Base-by-base conservation (phyloP, 768 basidiomycete genomes). In the Stropharia rugosoannulata region DNA sequence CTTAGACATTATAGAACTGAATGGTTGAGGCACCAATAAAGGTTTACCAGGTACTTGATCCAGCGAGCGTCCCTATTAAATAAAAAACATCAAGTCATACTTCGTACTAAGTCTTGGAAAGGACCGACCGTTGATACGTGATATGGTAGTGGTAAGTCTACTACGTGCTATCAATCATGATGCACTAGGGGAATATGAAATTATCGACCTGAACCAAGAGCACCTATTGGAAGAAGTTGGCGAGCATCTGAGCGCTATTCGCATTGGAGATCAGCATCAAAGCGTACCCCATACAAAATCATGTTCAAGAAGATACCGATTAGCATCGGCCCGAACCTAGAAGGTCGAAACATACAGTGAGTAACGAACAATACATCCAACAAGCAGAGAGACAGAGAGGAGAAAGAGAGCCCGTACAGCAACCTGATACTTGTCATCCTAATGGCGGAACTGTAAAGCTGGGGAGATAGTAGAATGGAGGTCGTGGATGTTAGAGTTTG, bases 271-370 rank as follows among this genome's bases (percentile, higher is more conserved):
- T 32, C 29, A 32, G 6, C 29, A 32, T 32, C 9, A 32, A 32
- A 32, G 29, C 70, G 55, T 57, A 79, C 79, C 58, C 79, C 79
- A 57, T 75, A 80, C 36, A 80, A 69, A 58, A 80, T 73, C 67
- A 76, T 73, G 55, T 79, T 78, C 37, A 73, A 59, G 55, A 70
- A 74, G 15, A 68, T 68, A 27, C 76, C 78, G 51, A 78, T 65
- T 37, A 78, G 68, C 74, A 79, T 76, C 10, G 78, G 77, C 16
- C 78, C 78, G 61, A 73, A 77, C 36, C 78, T 77, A 52, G 44
- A 32, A 32, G 41, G 41, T 19, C 16, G 15, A n/a, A 51, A 39
- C 27, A 36, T 13, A n/a, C 19, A 47, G 25, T 36, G 27, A 5
- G 42, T 41, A 15, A 32, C 11, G 16, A 36, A 22, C 9, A 32